Evolutionary conservation across 2,329 filamentous ascomycete species (phyloP).

Genomic region (Microthyrium microscopicum): DNA sequence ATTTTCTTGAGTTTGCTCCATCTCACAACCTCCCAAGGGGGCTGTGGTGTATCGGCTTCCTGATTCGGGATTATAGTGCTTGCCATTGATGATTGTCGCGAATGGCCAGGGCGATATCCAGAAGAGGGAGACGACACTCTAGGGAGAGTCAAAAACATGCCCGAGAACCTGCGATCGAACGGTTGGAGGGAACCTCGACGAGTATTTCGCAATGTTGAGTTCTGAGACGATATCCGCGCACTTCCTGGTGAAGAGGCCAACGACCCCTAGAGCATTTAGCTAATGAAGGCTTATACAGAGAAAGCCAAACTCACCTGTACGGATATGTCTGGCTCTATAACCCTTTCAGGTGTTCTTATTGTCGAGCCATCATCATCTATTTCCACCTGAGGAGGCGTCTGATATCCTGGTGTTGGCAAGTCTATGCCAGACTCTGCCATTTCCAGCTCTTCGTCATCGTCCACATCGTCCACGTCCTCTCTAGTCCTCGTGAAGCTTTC

Average conservation of each 20-base stretch:
- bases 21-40: constrained; percentile 90
- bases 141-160: constrained; percentile 54
- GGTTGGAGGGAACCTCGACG: constrained; percentile 75
- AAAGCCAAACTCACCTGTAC: constrained; percentile 14
- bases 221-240: constrained; percentile 53
- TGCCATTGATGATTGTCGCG: constrained; percentile 61
- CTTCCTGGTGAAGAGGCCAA: constrained; percentile 49
- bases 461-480: no score
- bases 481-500: no score
- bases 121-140: constrained; percentile 53
- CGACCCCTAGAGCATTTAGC: constrained; percentile 32
- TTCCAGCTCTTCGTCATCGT: no score
- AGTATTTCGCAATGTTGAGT: constrained; percentile 50
- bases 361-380: no score
- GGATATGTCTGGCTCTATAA: constrained; percentile 15
- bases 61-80: constrained; percentile 47
- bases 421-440: no score
- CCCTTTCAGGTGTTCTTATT: constrained; percentile 71
- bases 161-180: constrained; percentile 89
- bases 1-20: constrained; percentile 92
- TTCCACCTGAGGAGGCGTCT: no score
- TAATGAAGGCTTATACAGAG: constrained; percentile 15
- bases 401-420: no score
- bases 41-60: constrained; percentile 48
- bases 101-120: constrained; percentile 59